Evolutionary conservation across 768 basidiomycete species (phyloP).

Genomic region (Cystobasidium onofrii): DNA sequence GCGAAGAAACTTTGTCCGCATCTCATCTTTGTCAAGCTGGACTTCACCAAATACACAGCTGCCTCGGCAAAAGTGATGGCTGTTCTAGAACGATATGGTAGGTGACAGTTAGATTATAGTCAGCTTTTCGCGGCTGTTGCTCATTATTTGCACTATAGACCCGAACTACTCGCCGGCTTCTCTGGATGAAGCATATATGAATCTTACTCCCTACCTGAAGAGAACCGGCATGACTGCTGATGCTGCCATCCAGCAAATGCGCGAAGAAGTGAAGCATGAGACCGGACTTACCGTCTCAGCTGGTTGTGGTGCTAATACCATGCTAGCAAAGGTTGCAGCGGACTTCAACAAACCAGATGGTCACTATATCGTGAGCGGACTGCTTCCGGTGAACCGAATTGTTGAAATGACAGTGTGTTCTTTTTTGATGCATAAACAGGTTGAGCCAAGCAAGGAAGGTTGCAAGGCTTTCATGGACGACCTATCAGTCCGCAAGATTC

Average conservation of each 20-base stretch:
- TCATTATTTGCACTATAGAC: conserved; percentile 47
- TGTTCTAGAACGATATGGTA: conserved; percentile 56
- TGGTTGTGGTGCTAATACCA: conserved; percentile 92
- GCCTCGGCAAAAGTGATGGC: conserved; percentile 55
- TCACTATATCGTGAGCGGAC: conserved; percentile 33
- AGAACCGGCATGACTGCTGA: conserved; percentile 58
- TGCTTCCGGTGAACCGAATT: neutral
- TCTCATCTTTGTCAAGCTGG: conserved; percentile 56
- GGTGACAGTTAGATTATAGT: neutral
- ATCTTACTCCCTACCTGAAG: conserved; percentile 76
- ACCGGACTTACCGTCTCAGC: conserved; percentile 86
- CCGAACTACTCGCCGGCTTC: conserved; percentile 66
- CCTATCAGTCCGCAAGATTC: conserved; percentile 34
- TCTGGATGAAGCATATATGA: conserved; percentile 84
- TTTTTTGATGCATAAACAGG: neutral
- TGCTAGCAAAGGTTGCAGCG: conserved; percentile 72
- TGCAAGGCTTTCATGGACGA: conserved; percentile 38
- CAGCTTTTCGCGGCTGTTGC: neutral
- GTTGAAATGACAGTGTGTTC: neutral
- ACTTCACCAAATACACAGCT: conserved; percentile 38
- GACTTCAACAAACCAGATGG: conserved; percentile 37
- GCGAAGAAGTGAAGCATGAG: conserved; percentile 62
- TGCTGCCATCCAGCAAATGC: conserved; percentile 69
- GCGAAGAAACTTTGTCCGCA: conserved; percentile 90
- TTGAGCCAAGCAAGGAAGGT: conserved; percentile 35